Conservation (phyloP, 2,329 filamentous ascomycete genomes). For the Trichoderma sp. region DNA sequence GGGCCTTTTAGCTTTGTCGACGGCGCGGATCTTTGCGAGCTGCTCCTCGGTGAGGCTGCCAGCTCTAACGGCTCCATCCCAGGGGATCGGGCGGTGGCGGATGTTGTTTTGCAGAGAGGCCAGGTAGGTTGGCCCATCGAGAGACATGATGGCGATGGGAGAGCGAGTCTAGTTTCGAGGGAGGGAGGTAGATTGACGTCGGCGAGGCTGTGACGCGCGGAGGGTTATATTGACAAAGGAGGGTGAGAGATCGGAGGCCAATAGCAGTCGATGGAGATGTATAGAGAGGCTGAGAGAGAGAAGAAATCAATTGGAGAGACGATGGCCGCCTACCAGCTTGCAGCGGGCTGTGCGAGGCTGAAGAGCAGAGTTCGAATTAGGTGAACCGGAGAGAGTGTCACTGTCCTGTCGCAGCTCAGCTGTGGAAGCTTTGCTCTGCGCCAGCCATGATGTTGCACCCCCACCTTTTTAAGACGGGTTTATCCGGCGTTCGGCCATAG, state of each 20-base stretch:
- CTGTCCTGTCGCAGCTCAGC: slow-evolving; percentile 19
- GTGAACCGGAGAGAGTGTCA: slow-evolving; percentile 22
- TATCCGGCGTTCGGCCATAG: slow-evolving; percentile 20
- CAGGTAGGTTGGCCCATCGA: slow-evolving; percentile 86
- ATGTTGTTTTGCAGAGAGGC: slow-evolving; percentile 94
- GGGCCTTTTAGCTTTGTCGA: slow-evolving; percentile 87
- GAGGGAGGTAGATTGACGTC: background rate
- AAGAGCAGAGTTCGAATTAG: background rate
- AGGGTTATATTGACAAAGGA: slow-evolving; percentile 2
- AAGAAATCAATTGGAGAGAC: slow-evolving; percentile 20
- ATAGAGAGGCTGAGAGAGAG: background rate
- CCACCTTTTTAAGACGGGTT: slow-evolving; percentile 15
- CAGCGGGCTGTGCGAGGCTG: slow-evolving; percentile 19
- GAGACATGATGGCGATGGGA: slow-evolving; percentile 64
- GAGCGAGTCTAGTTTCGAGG: slow-evolving; percentile 18
- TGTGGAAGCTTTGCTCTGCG: slow-evolving; percentile 20
- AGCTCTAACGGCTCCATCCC: slow-evolving; percentile 93
- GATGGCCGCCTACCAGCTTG: slow-evolving; percentile 19
- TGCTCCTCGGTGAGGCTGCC: slow-evolving; percentile 93
- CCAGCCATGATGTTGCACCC: slow-evolving; percentile 21
- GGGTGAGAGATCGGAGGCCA: background rate
- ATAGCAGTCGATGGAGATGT: background rate
- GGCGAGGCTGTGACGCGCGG: slow-evolving; percentile 24
- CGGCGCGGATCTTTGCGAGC: slow-evolving; percentile 91
- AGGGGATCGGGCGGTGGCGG: slow-evolving; percentile 90